Base-by-base conservation (phyloP, 2,329 filamentous ascomycete species). In the Colletotrichum euphorbiae region DNA sequence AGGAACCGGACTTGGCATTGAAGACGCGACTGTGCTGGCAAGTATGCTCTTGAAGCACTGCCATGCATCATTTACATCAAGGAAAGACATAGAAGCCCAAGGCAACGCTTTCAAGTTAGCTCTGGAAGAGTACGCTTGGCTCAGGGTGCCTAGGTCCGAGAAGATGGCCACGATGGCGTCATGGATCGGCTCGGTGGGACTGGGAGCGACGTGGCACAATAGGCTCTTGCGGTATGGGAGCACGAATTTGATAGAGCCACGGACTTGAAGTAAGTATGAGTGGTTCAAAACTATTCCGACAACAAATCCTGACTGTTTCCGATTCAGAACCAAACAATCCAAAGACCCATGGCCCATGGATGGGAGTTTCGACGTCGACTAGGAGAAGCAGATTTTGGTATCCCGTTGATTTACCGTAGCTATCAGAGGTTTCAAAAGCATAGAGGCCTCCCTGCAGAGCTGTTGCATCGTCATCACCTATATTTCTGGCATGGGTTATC, bases 1-100 rank as follows among this genome's bases (percentile, higher is more conserved):
- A 43, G 73, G 73, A 21, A 74, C 73, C 4, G 72, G 73, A 1
- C 74, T 75, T 21, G 73, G 72, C 24, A 71, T 75, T 9, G 73
- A 75, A 36, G 73, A 75, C 12, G 73, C 73, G 7, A 74, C 73
- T 0, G 72, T 74, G 1, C 51, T 75, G 15, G 73, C 73, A 6
- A 48, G 55, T 43, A 62, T 67, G 24, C 70, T 75, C 2, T 59
- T 73, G 19, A 68, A 59, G 48, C 55, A 65, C 31, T 28, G 21
- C 2, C 3, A 17, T 15, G 4, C 28, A 6, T 51, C 51, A 9
- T 28, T 13, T 12, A 0, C 7, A 1, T 17, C 48, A 5, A 2
- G 15, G 0, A 36, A 7, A 19, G 54, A 45, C 9, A 12, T 19
- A 0, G 24, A 40, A 2, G 6, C 45, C 8, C 28, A 8, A 6